These are phyloP conservation scores for Rubus idaeus DNA, from an alignment of 306 rosid genomes.

Conservation along the genomic window DNA sequence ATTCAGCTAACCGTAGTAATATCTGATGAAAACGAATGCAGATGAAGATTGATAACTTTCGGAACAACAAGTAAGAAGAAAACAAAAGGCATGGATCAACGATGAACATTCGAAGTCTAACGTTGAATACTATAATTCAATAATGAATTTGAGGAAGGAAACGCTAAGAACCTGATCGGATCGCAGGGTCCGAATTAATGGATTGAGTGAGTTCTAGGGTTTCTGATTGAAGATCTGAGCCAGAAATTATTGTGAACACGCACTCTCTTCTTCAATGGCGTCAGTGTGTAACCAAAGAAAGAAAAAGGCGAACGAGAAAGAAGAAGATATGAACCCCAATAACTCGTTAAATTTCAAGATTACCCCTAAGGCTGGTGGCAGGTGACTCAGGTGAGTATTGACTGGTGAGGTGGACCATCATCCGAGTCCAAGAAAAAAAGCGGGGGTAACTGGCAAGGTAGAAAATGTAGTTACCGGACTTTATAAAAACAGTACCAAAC, in stretches of 20 bases:
- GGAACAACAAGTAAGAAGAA: neutral
- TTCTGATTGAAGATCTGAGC: conserved; percentile 54
- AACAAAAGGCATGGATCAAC: neutral
- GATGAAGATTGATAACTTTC: neutral
- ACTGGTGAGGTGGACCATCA: neutral
- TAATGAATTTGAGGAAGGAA: conserved; percentile 21
- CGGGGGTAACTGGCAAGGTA: neutral
- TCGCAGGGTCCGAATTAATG: conserved; percentile 17
- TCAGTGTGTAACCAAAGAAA: conserved; percentile 23
- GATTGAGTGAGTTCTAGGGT: conserved; percentile 35
- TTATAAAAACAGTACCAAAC: no score
- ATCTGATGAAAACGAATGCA: conserved; percentile 1
- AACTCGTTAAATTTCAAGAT: conserved; percentile 15
- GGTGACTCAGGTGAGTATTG: neutral
- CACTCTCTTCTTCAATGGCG: conserved; percentile 37
- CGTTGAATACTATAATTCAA: conserved; percentile 4
- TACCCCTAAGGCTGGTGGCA: neutral
- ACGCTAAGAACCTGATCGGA: conserved; percentile 42
- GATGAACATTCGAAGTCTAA: conserved; percentile 5
- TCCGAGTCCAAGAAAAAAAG: neutral
- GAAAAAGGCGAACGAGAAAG: neutral
- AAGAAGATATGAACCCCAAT: neutral
- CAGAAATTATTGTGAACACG: conserved; percentile 25
- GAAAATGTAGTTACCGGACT: no score
- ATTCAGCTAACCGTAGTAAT: neutral